Base-by-base conservation (phyloP, 208 protist species). In the Novymonas esmeraldas region DNA sequence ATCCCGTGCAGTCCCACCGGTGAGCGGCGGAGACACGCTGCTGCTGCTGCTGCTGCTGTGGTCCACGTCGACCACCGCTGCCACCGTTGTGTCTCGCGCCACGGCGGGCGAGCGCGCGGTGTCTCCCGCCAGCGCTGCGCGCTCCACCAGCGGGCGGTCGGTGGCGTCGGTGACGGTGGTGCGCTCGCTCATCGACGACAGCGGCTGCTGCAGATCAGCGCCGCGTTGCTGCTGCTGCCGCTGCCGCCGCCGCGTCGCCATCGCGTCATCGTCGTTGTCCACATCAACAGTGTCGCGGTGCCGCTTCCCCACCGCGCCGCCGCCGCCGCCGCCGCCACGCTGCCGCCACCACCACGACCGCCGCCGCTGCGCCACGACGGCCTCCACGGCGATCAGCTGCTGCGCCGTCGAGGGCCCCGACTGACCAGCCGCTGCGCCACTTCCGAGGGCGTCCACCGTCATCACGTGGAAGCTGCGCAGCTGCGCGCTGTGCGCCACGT, bases 401-500 rank as follows among this genome's bases (percentile, higher is more conserved):
- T 36, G 57, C 16, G 31, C 28, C 24, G 46, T 36, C 0, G 57
- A 49, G 41, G 20, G 20, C 16, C 33, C 11, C n/a, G n/a, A n/a
- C n/a, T n/a, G n/a, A n/a, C n/a, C n/a, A n/a, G n/a, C n/a, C n/a
- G n/a, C n/a, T n/a, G n/a, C n/a, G 28, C 41, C 63, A 14, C 55
- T 48, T 3, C 73, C 73, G 24, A 58, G 62, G 57, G 73, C 78
- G 70, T 92, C 85, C 18, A 91, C 65, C 1, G 76, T 70, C n/a
- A 66, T 31, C 39, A 87, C 61, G 0, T 38, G 36, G 34, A 78
- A 74, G 26, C 59, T 11, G 20, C 74, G 48, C 46, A 95, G 81
- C 57, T 75, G 71, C 28, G 87, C 81, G 42, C 75, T 82, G 42
- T 90, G 84, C 7, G 72, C 57, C 29, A 92, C 77, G 69, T 93